These are phyloP conservation scores for Paxillus involutus DNA, from an alignment of 768 basidiomycete species.

Conservation along the genomic window DNA sequence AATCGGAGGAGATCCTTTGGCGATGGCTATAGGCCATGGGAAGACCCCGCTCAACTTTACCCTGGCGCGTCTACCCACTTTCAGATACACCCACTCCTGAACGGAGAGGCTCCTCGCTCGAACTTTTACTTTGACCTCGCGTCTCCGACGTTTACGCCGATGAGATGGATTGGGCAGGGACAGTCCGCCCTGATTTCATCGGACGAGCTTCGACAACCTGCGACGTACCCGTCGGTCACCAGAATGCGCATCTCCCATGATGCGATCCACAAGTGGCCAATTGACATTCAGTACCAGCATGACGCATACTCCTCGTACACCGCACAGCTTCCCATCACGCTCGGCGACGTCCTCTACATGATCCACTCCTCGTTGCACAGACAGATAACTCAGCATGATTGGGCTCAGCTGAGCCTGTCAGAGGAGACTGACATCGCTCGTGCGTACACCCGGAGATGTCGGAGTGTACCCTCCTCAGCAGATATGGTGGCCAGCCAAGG, in stretches of 20 bases:
- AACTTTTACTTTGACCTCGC: constrained; percentile 61
- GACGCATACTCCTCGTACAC: constrained; percentile 24
- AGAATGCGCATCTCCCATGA: constrained; percentile 60
- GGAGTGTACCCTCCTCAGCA: constrained; percentile 28
- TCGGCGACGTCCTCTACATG: constrained; percentile 57
- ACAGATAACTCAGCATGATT: constrained; percentile 37
- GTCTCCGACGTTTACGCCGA: constrained; percentile 44
- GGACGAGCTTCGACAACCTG: constrained; percentile 50
- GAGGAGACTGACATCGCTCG: constrained; percentile 33
- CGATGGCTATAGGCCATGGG: constrained; percentile 15
- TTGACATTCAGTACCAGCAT: constrained; percentile 46
- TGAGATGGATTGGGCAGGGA: constrained; percentile 38
- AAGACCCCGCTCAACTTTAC: constrained; percentile 19
- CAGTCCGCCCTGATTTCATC: constrained; percentile 38
- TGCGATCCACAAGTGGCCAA: constrained; percentile 57
- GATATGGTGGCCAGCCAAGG: constrained; percentile 36
- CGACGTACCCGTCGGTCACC: constrained; percentile 54
- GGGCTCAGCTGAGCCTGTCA: constrained; percentile 28
- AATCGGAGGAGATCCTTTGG: constrained; percentile 31
- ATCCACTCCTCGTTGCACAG: constrained; percentile 49
- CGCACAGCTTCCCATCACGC: constrained; percentile 43
- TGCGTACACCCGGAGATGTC: constrained; percentile 37
- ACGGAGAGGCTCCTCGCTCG: constrained; percentile 45
- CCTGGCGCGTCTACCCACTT: constrained; percentile 21
- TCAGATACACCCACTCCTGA: constrained; percentile 37